phyloP scores from a whole-genome alignment of 2,329 filamentous ascomycete genomes.

The Fusarium luffae region DNA sequence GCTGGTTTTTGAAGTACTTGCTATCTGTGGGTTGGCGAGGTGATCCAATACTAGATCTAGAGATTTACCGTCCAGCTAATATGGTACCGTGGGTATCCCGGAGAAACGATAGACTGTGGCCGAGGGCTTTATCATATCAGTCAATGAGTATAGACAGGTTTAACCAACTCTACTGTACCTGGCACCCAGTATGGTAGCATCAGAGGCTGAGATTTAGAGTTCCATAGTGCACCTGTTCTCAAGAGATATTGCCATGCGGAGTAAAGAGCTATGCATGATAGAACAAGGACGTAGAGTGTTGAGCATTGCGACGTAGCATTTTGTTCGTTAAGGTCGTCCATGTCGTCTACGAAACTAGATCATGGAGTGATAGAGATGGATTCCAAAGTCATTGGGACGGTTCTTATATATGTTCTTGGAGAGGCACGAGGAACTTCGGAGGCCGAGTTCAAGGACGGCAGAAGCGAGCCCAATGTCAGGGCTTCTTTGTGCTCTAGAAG shows the following conservation, averaged over 20 bases:
- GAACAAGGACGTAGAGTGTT: fast-evolving
- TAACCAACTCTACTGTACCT: neutral
- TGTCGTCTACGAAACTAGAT: too few relatives aligned
- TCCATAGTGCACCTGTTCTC: neutral
- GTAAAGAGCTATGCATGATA: neutral
- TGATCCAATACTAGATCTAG: too few relatives aligned
- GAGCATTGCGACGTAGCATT: neutral
- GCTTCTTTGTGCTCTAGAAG: neutral
- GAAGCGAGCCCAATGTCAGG: fast-evolving
- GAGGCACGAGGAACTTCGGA: neutral
- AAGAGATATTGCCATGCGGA: neutral
- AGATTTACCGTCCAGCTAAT: neutral
- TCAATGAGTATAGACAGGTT: too few relatives aligned
- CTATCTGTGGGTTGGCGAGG: neutral
- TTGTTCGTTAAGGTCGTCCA: neutral
- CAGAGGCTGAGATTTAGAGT: neutral
- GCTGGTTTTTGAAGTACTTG: neutral
- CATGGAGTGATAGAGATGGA: neutral
- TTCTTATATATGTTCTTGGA: too few relatives aligned
- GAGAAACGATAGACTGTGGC: neutral
- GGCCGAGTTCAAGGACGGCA: neutral
- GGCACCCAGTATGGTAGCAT: constrained; percentile 8
- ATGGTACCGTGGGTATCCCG: neutral
- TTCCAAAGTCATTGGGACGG: neutral
- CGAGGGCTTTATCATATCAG: too few relatives aligned